Evolutionary conservation across 2,329 filamentous ascomycete species (phyloP), one percentile per base, ranked within the genome.

Genomic region (Cordyceps militaris): DNA sequence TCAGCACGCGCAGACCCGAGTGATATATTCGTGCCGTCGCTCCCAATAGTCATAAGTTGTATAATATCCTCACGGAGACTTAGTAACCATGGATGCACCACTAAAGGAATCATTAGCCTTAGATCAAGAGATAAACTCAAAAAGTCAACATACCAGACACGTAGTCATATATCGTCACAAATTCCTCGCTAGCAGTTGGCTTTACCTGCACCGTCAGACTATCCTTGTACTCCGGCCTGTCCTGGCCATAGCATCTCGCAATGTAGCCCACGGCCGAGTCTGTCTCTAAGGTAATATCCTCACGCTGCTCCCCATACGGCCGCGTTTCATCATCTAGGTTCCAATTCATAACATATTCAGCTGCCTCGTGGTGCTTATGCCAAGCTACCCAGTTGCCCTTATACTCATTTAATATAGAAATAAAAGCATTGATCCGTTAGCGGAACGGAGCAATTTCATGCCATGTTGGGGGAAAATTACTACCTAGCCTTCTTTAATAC

Each of bases 401-500:
- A 62, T 63, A 67, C 13, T 61, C 43, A 13, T 66, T 14, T 11
- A 34, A 57, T 49, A 66, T 63, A 28, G 63, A 58, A 49, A 57
- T 50, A 49, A 56, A 61, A 44, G 54, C 63, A 50, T 59, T 50
- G 32, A 68, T 66, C 62, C 26, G 65, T 66, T 14, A 68, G 40
- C 13, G 66, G 63, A 63, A 47, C 32, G 63, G 59, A n/a, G 65
- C 59, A 52, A 67, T 63, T 51, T 63, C 60, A 56, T 68, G 65
- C 64, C 65, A 69, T n/a, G n/a, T n/a, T n/a, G n/a, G n/a, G n/a
- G n/a, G n/a, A n/a, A n/a, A n/a, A n/a, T n/a, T n/a, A n/a, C n/a
- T n/a, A n/a, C n/a, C n/a, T n/a, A n/a, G n/a, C n/a, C n/a, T n/a
- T n/a, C n/a, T n/a, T n/a, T n/a, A n/a, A n/a, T n/a, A n/a, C n/a